These are phyloP conservation scores for Pterothamnion heteromorphum DNA, from an alignment of 31 red algal genomes.

Conservation along the genomic window DNA sequence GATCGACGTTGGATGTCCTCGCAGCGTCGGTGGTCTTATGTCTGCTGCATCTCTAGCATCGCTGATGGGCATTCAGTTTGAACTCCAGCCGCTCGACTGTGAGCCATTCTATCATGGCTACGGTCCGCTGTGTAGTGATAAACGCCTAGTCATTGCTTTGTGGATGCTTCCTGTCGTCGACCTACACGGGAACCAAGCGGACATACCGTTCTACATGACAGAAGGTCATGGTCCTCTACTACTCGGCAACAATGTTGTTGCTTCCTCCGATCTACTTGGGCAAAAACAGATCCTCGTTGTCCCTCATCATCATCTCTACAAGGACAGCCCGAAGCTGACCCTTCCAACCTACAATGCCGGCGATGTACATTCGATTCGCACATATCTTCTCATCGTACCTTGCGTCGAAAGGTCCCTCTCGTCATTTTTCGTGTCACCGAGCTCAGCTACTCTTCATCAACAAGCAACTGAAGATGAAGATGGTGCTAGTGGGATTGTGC, in stretches of 20 bases:
- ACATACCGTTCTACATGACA: slow-evolving; percentile 47
- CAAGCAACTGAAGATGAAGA: too few species aligned
- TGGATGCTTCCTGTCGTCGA: slow-evolving; percentile 49
- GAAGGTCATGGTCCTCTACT: slow-evolving; percentile 40
- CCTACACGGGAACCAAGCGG: neutral
- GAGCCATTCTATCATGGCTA: slow-evolving; percentile 55
- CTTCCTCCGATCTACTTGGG: neutral
- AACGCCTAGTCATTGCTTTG: neutral
- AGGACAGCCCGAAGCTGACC: neutral
- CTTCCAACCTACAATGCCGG: neutral
- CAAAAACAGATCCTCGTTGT: neutral
- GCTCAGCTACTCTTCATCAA: too few species aligned
- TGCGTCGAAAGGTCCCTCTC: neutral
- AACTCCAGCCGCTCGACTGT: slow-evolving; percentile 30
- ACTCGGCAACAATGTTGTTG: slow-evolving; percentile 35
- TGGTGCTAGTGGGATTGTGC: too few species aligned
- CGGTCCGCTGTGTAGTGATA: slow-evolving; percentile 30
- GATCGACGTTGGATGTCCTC: slow-evolving; percentile 35
- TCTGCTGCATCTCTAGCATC: neutral
- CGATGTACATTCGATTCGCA: neutral
- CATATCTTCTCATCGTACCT: neutral
- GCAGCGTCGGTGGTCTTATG: slow-evolving; percentile 26
- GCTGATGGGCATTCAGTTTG: slow-evolving; percentile 29
- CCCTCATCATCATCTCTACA: neutral
- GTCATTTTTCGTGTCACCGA: slow-evolving; percentile 1